A percentile compares a stretch with the other conserved stretches of the same genome.
Evolutionary conservation across 805 yeast species (phyloP).

Genomic region (Saturnispora silvae): DNA sequence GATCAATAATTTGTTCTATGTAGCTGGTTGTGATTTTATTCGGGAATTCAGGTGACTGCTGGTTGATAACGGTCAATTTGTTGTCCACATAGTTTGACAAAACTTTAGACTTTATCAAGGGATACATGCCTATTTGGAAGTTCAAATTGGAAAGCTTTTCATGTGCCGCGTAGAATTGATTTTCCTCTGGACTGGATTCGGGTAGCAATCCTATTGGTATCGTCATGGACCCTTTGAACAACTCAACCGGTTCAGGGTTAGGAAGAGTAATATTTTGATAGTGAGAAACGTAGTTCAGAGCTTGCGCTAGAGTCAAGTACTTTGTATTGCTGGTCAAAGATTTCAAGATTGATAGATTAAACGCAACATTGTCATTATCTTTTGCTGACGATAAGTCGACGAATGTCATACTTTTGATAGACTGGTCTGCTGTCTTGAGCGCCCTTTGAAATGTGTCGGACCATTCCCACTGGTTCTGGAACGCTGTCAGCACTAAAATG

Average conservation of each 20-base stretch:
- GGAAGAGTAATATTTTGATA: conserved; percentile 4
- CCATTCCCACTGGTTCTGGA: conserved; percentile 1
- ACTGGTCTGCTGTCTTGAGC: neutral
- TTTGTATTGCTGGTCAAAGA: neutral
- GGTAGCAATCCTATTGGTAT: conserved; percentile 3
- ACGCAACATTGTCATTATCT: neutral
- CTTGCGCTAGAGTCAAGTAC: neutral
- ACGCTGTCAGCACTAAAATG: conserved; percentile 3
- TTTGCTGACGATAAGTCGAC: neutral
- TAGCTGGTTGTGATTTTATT: conserved; percentile 4
- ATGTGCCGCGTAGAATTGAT: too few species aligned
- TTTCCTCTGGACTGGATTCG: too few species aligned
- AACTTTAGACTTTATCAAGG: conserved; percentile 8
- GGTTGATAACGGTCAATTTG: conserved; percentile 1
- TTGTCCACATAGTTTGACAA: conserved; percentile 7
- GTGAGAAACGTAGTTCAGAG: conserved; percentile 4
- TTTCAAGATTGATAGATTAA: neutral
- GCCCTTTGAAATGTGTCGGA: neutral
- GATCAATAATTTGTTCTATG: conserved; percentile 11
- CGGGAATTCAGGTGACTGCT: neutral
- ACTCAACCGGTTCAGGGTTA: conserved; percentile 11
- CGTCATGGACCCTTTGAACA: conserved; percentile 6
- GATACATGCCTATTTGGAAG: conserved; percentile 8
- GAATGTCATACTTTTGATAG: neutral
- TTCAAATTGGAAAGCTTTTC: conserved; percentile 4